These are phyloP conservation scores for Diaporthe sp. DNA, from an alignment of 2,329 filamentous ascomycete species.

Conservation along the genomic window DNA sequence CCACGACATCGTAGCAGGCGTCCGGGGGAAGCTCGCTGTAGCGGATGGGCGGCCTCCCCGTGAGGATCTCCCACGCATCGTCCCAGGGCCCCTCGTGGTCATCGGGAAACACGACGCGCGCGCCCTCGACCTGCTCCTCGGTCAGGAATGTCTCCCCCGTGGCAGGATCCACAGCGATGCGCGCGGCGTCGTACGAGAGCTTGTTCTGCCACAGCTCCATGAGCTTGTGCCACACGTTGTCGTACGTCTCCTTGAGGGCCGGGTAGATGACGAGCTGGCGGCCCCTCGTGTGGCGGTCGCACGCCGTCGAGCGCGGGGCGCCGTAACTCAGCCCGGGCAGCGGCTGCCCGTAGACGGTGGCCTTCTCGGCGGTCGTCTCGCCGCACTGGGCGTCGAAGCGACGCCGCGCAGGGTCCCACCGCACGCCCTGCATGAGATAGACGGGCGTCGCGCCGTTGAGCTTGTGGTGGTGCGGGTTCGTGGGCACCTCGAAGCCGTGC, in stretches of 20 bases:
- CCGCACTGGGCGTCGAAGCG: conserved; percentile 8
- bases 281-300: neutral
- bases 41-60: neutral
- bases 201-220: conserved; percentile 32
- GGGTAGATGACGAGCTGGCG: conserved; percentile 29
- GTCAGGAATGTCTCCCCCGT: neutral
- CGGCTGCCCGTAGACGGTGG: conserved; percentile 4
- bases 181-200: conserved; percentile 27
- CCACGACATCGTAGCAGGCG: conserved; percentile 23
- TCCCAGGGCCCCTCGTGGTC: conserved; percentile 25
- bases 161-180: conserved; percentile 29
- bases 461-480: conserved; percentile 28
- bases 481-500: conserved; percentile 27
- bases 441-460: conserved; percentile 10
- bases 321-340: neutral
- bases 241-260: conserved; percentile 27
- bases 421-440: conserved; percentile 32
- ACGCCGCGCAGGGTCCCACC: neutral
- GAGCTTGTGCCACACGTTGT: conserved; percentile 32
- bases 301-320: neutral
- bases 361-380: neutral
- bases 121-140: neutral
- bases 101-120: conserved; percentile 19
- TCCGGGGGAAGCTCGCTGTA: conserved; percentile 13
- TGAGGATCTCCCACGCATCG: conserved; percentile 26